Conservation (phyloP, 1,284 basidiomycete genomes). For the Wolfiporia cocos region DNA sequence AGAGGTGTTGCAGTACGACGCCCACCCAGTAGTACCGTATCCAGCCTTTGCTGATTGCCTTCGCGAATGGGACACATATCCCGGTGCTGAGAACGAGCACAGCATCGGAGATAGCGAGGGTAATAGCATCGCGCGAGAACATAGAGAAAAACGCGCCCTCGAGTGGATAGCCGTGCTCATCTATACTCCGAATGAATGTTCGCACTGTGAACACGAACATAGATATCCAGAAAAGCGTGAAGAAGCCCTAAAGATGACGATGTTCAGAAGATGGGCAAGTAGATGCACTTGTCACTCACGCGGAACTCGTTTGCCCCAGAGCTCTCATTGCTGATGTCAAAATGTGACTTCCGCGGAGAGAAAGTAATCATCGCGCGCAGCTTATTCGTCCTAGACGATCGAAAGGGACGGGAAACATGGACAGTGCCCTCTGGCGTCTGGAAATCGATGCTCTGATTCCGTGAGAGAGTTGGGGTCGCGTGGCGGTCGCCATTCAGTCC, state of each 20-base stretch:
- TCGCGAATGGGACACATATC: constrained; percentile 80
- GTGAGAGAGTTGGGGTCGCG: constrained; percentile 4
- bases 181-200: constrained; percentile 74
- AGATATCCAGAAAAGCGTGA: constrained; percentile 87
- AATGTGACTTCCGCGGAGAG: constrained; percentile 75
- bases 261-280: not conserved
- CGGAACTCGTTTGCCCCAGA: constrained; percentile 83
- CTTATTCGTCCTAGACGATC: constrained; percentile 59
- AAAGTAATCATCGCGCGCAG: constrained; percentile 77
- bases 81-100: constrained; percentile 75
- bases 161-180: constrained; percentile 73
- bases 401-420: constrained; percentile 70
- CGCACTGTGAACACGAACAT: constrained; percentile 76
- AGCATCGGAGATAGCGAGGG: constrained; percentile 81
- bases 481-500: too few species aligned
- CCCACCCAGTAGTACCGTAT: constrained; percentile 76
- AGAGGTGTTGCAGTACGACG: constrained; percentile 68
- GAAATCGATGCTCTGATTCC: constrained; percentile 36
- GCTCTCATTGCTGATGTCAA: constrained; percentile 75
- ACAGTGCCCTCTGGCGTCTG: constrained; percentile 58
- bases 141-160: constrained; percentile 81
- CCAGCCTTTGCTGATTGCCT: constrained; percentile 71
- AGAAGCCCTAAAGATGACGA: constrained; percentile 64
- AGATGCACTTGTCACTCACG: constrained; percentile 42
- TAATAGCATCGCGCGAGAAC: constrained; percentile 83